Percentiles rank a stretch among this genome's conserved stretches.
Conservation (phyloP, 1,284 basidiomycete genomes). For the Mrakiaceae sp. region DNA sequence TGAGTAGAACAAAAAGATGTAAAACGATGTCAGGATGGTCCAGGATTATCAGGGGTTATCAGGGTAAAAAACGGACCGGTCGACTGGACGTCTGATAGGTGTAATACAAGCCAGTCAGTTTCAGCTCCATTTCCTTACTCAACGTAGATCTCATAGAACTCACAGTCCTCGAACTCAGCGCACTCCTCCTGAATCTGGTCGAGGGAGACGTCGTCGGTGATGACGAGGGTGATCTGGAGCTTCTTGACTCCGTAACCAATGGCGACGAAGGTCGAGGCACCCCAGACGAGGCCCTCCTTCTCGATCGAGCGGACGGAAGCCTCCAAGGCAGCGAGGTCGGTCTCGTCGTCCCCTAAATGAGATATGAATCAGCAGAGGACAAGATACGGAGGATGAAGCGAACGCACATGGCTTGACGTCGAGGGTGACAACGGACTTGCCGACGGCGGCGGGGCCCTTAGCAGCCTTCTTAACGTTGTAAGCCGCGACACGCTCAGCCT, state of each 20-base stretch:
- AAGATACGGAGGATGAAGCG: not conserved
- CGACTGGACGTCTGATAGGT: slow-evolving; percentile 57
- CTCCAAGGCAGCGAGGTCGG: slow-evolving; percentile 86
- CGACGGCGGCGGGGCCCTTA: slow-evolving; percentile 57
- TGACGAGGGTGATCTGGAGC: slow-evolving; percentile 87
- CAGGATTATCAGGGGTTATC: not conserved
- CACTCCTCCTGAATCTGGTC: slow-evolving; percentile 87
- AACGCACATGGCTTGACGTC: slow-evolving; percentile 38
- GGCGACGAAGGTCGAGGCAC: slow-evolving; percentile 54
- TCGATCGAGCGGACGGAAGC: slow-evolving; percentile 72
- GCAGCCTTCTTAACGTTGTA: slow-evolving; percentile 89
- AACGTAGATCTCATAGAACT: not conserved
- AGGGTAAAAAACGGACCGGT: slow-evolving; percentile 44
- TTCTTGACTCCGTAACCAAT: slow-evolving; percentile 89
- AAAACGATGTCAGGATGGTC: too few relatives aligned
- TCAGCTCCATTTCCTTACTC: not conserved
- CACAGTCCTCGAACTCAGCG: slow-evolving; percentile 61
- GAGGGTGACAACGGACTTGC: slow-evolving; percentile 74
- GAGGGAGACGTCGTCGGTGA: slow-evolving; percentile 78
- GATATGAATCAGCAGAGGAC: not conserved
- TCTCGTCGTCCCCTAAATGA: slow-evolving; percentile 54
- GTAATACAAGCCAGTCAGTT: not conserved
- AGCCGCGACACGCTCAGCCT: slow-evolving; percentile 86
- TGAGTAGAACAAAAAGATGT: not conserved
- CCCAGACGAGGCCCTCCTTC: slow-evolving; percentile 90